phyloP scores from a whole-genome alignment of 345 rosid species.

The Gossypium sturtianum region DNA sequence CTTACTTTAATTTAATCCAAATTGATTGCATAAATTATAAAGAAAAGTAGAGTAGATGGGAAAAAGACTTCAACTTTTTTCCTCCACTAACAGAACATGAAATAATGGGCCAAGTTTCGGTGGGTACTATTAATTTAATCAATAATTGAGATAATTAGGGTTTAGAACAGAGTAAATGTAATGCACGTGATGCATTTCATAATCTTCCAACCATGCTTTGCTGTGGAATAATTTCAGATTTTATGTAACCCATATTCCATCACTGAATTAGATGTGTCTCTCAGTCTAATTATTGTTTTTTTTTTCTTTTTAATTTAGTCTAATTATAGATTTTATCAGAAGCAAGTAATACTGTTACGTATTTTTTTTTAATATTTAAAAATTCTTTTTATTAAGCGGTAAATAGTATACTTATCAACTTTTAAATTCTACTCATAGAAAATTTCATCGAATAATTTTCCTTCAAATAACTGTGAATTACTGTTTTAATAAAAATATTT shows the following conservation, averaged over 20 bases:
- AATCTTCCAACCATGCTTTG: neutral
- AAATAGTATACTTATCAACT: no score
- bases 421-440: no score
- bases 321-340: no score
- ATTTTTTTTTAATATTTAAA: no score
- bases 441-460: no score
- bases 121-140: neutral
- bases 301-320: no score
- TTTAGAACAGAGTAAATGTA: neutral
- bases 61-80: neutral
- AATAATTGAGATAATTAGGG: neutral
- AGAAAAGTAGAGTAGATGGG: neutral
- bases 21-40: neutral
- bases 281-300: no score
- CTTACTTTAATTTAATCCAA: neutral
- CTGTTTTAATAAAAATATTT: no score
- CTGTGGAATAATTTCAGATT: neutral
- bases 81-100: neutral
- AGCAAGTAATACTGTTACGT: no score
- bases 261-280: no score
- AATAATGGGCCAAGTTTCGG: neutral
- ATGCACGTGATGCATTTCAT: neutral
- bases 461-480: no score
- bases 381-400: no score
- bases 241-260: neutral